These are phyloP conservation scores for Dichotomopilus funicola DNA, from an alignment of 2,329 filamentous ascomycete species.

Conservation along the genomic window DNA sequence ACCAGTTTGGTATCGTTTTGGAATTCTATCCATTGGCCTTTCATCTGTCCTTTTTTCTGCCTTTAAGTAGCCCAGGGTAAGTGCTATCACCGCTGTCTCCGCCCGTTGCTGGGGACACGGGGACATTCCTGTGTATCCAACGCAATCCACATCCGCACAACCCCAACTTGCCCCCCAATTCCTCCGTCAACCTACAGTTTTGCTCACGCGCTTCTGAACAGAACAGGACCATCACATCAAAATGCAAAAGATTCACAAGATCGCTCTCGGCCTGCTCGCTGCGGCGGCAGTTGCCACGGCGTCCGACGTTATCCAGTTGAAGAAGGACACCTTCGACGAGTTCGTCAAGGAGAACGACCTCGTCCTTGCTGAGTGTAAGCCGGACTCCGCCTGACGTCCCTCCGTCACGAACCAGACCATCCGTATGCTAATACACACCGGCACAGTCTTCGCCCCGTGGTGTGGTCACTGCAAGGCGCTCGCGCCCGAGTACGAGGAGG, in stretches of 20 bases:
- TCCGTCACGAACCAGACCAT: constrained; percentile 13
- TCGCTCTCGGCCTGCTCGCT: constrained; percentile 49
- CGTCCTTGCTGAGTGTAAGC: constrained; percentile 87
- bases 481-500: constrained; percentile 84
- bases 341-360: constrained; percentile 83
- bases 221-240: constrained; percentile 22
- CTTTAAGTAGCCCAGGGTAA: constrained; percentile 24
- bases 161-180: neutral
- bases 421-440: constrained; percentile 7
- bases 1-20: constrained; percentile 13
- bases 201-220: neutral
- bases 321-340: constrained; percentile 76
- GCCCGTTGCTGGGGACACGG: neutral
- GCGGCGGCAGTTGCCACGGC: constrained; percentile 53
- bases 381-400: neutral
- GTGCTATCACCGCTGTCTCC: neutral
- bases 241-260: constrained; percentile 43
- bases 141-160: neutral
- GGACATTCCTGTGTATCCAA: constrained; percentile 4
- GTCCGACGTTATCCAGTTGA: constrained; percentile 81
- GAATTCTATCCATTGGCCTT: constrained; percentile 11
- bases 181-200: neutral
- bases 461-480: constrained; percentile 98
- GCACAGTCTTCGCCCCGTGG: constrained; percentile 85
- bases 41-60: constrained; percentile 16